Evolutionary conservation across 371 early-diverging fungal genomes (phyloP), one percentile per base, ranked within the genome.

Genomic region (Smittium culicis): DNA sequence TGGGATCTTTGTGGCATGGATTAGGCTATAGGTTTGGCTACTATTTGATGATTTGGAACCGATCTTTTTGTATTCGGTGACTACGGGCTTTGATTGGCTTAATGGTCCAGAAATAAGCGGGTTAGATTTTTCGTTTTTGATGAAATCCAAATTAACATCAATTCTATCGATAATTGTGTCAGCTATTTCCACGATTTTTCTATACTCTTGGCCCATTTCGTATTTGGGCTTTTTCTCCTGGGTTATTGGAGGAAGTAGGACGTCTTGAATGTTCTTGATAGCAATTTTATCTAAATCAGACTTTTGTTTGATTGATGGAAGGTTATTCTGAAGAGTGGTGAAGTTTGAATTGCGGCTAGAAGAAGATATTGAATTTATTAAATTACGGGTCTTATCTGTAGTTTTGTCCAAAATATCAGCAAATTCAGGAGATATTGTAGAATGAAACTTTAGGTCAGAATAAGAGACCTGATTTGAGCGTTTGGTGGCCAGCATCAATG

Each of bases 111-210:
- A 80, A 54, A 67, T 68, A 68, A 82, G 70, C 72, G 87, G 83
- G 71, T 85, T 85, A 25, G 86, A 64, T 68, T 78, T 74, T 57
- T 79, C 66, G 72, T 78, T 78, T 79, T 79, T 71, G 58, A 58
- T 0, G 68, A 55, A 25, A 69, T 73, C 73, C 32, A 70, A 60
- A 3, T 74, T 70, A 28, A 68, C 71, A 61, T 72, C 94, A 35
- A 91, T 88, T 69, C 83, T 83, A 74, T 95, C 94, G 20, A 92
- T 76, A 70, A 93, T 74, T 66, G 81, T 79, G 71, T 93, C 96
- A 1, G 90, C 80, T n/a, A 85, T 82, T 62, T 93, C 93, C 20
- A 84, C 81, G 1, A 86, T 85, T 8, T 73, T 67, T 54, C 79
- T 78, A 69, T 83, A 94, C n/a, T 70, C 73, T 1, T 74, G 68